Base-by-base conservation (phyloP, 2,329 filamentous ascomycete genomes). In the Sclerotiophoma versabilis region DNA sequence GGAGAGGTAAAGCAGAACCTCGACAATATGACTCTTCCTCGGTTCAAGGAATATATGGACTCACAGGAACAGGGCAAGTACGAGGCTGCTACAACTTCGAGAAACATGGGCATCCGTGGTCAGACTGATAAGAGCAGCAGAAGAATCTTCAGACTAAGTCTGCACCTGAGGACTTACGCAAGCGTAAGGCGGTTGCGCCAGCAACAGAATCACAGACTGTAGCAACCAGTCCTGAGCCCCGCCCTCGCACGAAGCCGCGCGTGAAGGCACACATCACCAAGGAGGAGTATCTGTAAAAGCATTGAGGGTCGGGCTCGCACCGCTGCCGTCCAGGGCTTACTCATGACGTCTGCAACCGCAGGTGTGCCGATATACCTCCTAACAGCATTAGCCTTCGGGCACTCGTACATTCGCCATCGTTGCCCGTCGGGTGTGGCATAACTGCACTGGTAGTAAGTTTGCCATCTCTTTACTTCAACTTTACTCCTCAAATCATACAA, bases 31-130 rank as follows among this genome's bases (percentile, higher is more conserved):
- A 45, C 8, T 1, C 0, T 17, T 15, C 3, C 17, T n/a, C 32
- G 26, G 8, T 49, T 43, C 14, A 17, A 36, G 32, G 23, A 50
- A 25, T 44, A 44, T 39, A 38, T 38, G 32, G 48, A 50, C 22
- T 23, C 39, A 17, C 48, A 30, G 14, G 19, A 1, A 23, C 26
- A 32, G 33, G 20, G 32, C 4, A 44, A 12, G 19, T 15, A 50
- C 5, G 20, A 12, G 23, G 15, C 12, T 11, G 12, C n/a, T 36
- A 23, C 23, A 10, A 7, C 43, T 34, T 26, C 46, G 6, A 41
- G 22, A n/a, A 20, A 45, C 10, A 14, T 45, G 22, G 15, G 42
- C 8, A 2, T 15, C 20, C 30, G 30, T 8, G 11, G 14, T n/a
- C 5, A 26, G 7, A 12, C 20, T 3, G 30, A 26, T 19, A 8